Base-by-base conservation (phyloP, 2,329 filamentous ascomycete species). In the Botrytis aclada region DNA sequence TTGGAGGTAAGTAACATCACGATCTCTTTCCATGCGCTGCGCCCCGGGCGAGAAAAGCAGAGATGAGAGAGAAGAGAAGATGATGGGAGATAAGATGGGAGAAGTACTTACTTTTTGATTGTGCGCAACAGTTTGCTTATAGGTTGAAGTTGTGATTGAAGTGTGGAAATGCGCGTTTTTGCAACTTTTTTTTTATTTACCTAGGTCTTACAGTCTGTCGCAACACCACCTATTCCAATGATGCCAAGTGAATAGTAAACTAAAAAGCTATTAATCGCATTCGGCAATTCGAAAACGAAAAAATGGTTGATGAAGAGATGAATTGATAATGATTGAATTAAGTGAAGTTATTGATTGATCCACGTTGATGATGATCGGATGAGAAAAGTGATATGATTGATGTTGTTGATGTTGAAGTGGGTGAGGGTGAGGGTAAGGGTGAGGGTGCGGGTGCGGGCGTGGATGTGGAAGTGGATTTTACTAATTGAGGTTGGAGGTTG, bases 201-300 rank as follows among this genome's bases (percentile, higher is more conserved):
- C 47, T 39, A n/a, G 37, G 22, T 69, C 37, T 56, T 56, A 29
- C 20, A 58, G 25, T 58, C 60, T 58, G 47, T 69, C 51, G 66
- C 66, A 69, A 69, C 34, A 65, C 61, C 37, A 65, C 61, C 37
- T 34, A 71, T 43, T 64, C 45, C 61, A 72, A 72, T 12, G 47
- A 25, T 72, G 51, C 39, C 39, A 72, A 60, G 64, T 67, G 37
- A 61, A 72, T 41, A 14, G 4, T 39, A 41, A 12, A 41, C 37
- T 60, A 4, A 58, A 65, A 67, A 67, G 62, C 51, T 60, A 47
- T 67, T 60, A 41, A 61, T 72, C 39, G 62, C 70, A 72, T 67
- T 72, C 62, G 62, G 51, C 62, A 67, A 45, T 60, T 43, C 14
- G n/a, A 8, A 34, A 22, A 51, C n/a, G n/a, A 14, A 54, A 34